Evolutionary conservation across 495 filamentous ascomycete species (phyloP), one percentile per base, ranked within the genome.

Genomic region (Aspergillus campestris): DNA sequence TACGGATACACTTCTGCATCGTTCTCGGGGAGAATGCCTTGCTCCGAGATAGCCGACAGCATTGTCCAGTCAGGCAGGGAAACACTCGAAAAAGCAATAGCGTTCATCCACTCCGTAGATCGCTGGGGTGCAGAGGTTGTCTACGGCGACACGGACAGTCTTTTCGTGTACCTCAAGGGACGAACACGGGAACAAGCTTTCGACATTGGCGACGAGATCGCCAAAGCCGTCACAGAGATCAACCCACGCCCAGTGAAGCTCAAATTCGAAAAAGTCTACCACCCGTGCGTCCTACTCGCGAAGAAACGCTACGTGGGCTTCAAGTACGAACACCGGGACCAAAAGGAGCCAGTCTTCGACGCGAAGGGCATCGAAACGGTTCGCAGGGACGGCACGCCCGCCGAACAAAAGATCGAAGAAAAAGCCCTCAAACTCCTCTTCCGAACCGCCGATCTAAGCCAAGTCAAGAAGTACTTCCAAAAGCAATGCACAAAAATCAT

Each of bases 291-390:
- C 1, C 76, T 98, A 3, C 77, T 98, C 0, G 88, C 94, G 18
- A 98, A 97, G 70, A 98, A 98, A 64, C 86, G 92, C 32, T 98
- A 98, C 57, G 94, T 96, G 31, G 92, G 92, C 15, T 96, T 94
- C 72, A 96, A 94, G 59, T 98, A 94, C 65, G 92, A 98, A 58
- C 78, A 75, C 49, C 79, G 76, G 24, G 66, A 75, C 12, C 91
- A 98, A 59, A 70, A 61, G 13, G 80, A 86, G 49, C 94, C 92
- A 14, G 88, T 94, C 13, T 97, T 98, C 50, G 92, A 98, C 58
- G 92, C 94, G 35, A 98, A 98, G 59, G 92, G 92, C 28, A 97
- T 96, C 47, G 92, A 98, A 70, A 97, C 94, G 0, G 90, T 98
- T 24, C 79, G 92, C 7, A 79, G 92, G 43, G 92, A 98, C 64